phyloP scores from a whole-genome alignment of 1,284 basidiomycete species.

The Fomitopsis palustris region DNA sequence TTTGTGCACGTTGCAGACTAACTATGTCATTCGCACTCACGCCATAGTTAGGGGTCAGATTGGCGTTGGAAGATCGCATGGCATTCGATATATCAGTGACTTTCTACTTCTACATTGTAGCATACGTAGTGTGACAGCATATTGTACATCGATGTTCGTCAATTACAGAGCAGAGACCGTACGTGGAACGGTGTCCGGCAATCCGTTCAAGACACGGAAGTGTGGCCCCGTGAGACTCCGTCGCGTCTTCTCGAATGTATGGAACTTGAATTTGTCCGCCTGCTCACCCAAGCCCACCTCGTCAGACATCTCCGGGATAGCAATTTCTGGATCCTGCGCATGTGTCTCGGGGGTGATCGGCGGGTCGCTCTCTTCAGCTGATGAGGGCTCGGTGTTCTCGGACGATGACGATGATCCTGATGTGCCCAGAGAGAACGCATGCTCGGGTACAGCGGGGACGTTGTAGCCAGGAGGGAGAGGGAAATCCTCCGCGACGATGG shows the following conservation, averaged over 20 bases:
- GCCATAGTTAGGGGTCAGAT: too few relatives aligned
- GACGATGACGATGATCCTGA: background rate
- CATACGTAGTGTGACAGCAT: background rate
- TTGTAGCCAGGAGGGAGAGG: background rate
- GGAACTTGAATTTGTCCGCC: background rate
- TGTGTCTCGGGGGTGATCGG: constrained; percentile 23
- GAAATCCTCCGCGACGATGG: background rate
- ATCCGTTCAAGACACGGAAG: background rate
- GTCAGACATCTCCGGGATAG: constrained; percentile 9
- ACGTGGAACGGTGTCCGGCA: background rate
- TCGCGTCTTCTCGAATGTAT: background rate
- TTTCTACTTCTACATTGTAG: too few relatives aligned
- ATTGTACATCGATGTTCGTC: background rate
- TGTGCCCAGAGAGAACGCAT: background rate
- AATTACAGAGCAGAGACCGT: background rate
- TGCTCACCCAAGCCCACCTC: background rate
- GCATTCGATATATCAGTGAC: too few relatives aligned
- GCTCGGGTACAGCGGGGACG: background rate
- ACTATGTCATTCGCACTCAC: too few relatives aligned
- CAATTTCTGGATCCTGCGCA: constrained; percentile 12
- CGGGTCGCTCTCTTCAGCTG: constrained; percentile 3
- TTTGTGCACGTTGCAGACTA: too few relatives aligned
- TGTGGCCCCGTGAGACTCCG: constrained; percentile 1
- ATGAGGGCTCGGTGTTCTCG: background rate
- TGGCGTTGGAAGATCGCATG: too few relatives aligned